phyloP scores from a whole-genome alignment of 2,329 filamentous ascomycete genomes.

The Arthrobotrys iridis region DNA sequence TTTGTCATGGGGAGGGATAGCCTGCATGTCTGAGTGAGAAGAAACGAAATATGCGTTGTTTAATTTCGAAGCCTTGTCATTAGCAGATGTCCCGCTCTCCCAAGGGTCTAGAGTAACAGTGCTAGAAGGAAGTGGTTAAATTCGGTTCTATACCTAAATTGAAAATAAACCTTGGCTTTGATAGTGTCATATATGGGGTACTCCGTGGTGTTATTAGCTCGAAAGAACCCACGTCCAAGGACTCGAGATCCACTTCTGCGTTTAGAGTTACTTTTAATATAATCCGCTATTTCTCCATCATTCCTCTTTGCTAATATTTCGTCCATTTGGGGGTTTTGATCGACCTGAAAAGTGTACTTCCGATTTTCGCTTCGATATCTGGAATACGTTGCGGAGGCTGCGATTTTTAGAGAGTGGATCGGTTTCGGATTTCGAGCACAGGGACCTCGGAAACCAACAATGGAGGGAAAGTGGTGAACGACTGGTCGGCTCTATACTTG shows the following conservation, averaged over 20 bases:
- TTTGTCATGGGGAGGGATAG: not conserved
- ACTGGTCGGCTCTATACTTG: not conserved
- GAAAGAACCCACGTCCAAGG: conserved; percentile 10
- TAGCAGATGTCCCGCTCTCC: conserved; percentile 28
- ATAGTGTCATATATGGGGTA: no score
- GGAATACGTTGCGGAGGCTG: conserved; percentile 11
- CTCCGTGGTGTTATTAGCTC: conserved; percentile 8
- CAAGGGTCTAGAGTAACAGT: conserved; percentile 14
- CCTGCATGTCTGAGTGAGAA: conserved; percentile 12
- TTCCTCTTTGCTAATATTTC: conserved; percentile 2
- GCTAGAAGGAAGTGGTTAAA: conserved; percentile 40
- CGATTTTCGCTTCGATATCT: not conserved
- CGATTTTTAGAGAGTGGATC: not conserved
- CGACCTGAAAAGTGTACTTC: not conserved
- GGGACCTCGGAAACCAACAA: not conserved
- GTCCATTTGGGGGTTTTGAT: not conserved
- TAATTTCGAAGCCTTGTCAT: conserved; percentile 42
- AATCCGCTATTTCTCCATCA: not conserved
- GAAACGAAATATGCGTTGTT: conserved; percentile 41
- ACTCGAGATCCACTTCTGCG: conserved; percentile 1
- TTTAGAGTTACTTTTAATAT: conserved; percentile 14
- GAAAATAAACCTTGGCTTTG: not conserved
- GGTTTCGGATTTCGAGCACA: not conserved
- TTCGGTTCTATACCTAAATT: conserved; percentile 34
- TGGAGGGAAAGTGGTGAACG: conserved; percentile 28